phyloP scores from a whole-genome alignment of 2,329 filamentous ascomycete genomes.

The Endocalyx cinctus region DNA sequence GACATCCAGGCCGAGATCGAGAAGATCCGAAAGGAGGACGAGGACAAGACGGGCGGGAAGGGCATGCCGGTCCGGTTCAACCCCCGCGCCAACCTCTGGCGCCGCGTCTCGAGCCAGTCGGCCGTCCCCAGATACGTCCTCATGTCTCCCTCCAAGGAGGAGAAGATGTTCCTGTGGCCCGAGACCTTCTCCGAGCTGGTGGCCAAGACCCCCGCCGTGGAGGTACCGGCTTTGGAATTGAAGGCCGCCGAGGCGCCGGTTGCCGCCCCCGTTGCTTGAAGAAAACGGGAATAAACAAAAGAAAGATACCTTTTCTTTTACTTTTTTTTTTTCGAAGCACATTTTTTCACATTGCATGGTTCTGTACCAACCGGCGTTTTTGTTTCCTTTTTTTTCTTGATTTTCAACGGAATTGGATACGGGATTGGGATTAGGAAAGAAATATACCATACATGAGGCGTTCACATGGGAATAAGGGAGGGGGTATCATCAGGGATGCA shows the following conservation, averaged over 20 bases:
- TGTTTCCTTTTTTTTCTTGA: slow-evolving; percentile 1
- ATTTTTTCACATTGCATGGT: slow-evolving; percentile 1
- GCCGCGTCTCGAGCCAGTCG: slow-evolving; percentile 54
- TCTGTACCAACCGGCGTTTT: slow-evolving; percentile 2
- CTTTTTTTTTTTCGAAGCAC: background rate
- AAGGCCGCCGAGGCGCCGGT: too few relatives aligned
- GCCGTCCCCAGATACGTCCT: slow-evolving; percentile 36
- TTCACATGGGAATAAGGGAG: too few relatives aligned
- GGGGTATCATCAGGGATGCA: too few relatives aligned
- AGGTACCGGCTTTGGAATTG: too few relatives aligned
- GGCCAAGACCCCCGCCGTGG: slow-evolving; percentile 28
- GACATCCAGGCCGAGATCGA: slow-evolving; percentile 60
- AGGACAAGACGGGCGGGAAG: slow-evolving; percentile 54
- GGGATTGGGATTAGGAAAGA: slow-evolving; percentile 7
- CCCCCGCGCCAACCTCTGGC: slow-evolving; percentile 64
- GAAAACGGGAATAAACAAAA: too few relatives aligned
- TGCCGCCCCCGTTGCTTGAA: too few relatives aligned
- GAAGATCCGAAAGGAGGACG: slow-evolving; percentile 54
- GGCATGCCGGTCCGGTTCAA: slow-evolving; percentile 60
- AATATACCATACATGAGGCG: slow-evolving; percentile 5
- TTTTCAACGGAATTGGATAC: slow-evolving; percentile 3
- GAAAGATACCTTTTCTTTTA: background rate
- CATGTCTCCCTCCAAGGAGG: slow-evolving; percentile 45
- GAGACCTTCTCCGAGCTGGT: slow-evolving; percentile 48
- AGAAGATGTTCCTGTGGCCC: slow-evolving; percentile 61